Evolutionary conservation across 1,284 basidiomycete genomes (phyloP).

Genomic region (Cutaneotrichosporon sp.): DNA sequence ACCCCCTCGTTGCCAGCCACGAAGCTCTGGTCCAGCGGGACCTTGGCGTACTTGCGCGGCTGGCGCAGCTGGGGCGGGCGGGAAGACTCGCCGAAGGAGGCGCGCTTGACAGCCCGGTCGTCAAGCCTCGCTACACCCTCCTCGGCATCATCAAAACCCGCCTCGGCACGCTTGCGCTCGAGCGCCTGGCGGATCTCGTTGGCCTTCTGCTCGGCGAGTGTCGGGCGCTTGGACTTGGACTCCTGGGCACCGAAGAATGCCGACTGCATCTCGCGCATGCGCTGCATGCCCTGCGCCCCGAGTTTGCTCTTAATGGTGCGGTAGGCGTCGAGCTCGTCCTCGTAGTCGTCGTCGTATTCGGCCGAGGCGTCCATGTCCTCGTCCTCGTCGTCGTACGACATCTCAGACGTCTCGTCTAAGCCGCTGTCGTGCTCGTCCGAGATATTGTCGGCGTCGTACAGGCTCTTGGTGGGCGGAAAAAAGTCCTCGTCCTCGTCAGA

Average conservation of each 20-base stretch:
- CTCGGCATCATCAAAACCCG: conserved; percentile 63
- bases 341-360: conserved; percentile 40
- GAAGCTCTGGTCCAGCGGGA: conserved; percentile 38
- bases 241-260: conserved; percentile 67
- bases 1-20: conserved; percentile 63
- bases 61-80: conserved; percentile 63
- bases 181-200: conserved; percentile 16
- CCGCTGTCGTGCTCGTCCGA: conserved; percentile 33
- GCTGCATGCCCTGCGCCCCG: conserved; percentile 70
- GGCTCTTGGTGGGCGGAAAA: conserved; percentile 43
- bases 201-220: conserved; percentile 12
- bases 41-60: conserved; percentile 44
- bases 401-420: conserved; percentile 20
- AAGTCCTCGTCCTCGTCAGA: conserved; percentile 36
- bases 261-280: conserved; percentile 88
- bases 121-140: conserved; percentile 69
- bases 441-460: conserved; percentile 32
- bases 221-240: conserved; percentile 6
- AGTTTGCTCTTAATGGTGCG: conserved; percentile 48
- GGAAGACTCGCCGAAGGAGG: conserved; percentile 72
- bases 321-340: conserved; percentile 24
- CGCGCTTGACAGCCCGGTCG: conserved; percentile 66
- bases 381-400: conserved; percentile 19
- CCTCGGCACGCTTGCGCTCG: conserved; percentile 21
- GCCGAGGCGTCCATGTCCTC: conserved; percentile 17